Conservation (phyloP, 192 early-diverging fungal genomes). For the Backusella westeae region DNA sequence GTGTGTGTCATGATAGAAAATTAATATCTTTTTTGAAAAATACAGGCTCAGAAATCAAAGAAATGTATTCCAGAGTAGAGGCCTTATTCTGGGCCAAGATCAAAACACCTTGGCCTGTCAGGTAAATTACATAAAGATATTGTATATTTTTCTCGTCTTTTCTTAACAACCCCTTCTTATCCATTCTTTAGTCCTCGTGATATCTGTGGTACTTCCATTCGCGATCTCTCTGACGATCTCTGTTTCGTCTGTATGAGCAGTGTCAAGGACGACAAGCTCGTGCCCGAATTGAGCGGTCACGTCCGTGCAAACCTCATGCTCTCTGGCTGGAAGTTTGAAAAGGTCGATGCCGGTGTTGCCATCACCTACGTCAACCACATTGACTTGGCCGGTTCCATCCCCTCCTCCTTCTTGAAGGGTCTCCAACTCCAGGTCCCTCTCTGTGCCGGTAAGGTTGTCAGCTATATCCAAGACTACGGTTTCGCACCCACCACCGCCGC, state of each 20-base stretch:
- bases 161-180: not conserved
- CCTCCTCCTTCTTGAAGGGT: constrained; percentile 45
- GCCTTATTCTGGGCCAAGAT: constrained; percentile 34
- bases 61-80: constrained; percentile 21
- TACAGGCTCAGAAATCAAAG: constrained; percentile 28
- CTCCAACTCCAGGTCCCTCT: constrained; percentile 46
- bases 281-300: constrained; percentile 46
- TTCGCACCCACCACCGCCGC: constrained; percentile 43
- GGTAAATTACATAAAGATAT: constrained; percentile 6
- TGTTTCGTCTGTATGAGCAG: constrained; percentile 45
- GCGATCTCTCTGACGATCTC: constrained; percentile 27
- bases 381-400: constrained; percentile 52
- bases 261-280: constrained; percentile 38
- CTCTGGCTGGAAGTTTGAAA: constrained; percentile 50
- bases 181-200: constrained; percentile 39
- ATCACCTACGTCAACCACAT: constrained; percentile 51
- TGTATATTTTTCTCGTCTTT: not conserved
- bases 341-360: constrained; percentile 35
- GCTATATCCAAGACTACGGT: constrained; percentile 43
- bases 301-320: constrained; percentile 48
- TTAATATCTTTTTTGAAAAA: not conserved
- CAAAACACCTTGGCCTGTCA: constrained; percentile 37
- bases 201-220: constrained; percentile 37
- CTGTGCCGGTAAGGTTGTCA: constrained; percentile 43
- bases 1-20: not conserved